Percentiles rank a stretch among this genome's conserved stretches.
phyloP scores from a whole-genome alignment of 306 rosid species.

The Castanopsis chinensis region DNA sequence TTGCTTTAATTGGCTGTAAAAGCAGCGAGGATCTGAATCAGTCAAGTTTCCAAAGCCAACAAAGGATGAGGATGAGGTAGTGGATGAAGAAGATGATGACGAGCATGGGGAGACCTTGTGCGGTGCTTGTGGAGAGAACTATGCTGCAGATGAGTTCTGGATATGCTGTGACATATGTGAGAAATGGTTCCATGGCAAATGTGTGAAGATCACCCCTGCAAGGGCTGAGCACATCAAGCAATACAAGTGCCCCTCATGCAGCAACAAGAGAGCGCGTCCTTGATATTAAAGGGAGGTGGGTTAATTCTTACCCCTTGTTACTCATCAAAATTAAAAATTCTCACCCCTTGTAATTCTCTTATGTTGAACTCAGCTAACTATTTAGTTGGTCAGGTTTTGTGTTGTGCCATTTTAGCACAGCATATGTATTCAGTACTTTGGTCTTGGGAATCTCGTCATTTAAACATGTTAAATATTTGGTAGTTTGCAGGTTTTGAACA shows the following conservation, averaged over 20 bases:
- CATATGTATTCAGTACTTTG: constrained; percentile 19
- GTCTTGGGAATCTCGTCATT: constrained; percentile 28
- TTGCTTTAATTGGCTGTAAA: constrained; percentile 6
- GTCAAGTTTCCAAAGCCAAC: constrained; percentile 35
- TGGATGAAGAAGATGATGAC: constrained; percentile 50
- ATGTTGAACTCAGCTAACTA: constrained; percentile 42
- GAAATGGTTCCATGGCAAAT: constrained; percentile 68
- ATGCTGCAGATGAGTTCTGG: constrained; percentile 62
- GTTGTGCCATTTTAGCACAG: constrained; percentile 30
- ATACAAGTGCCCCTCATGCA: constrained; percentile 71
- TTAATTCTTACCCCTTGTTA: constrained; percentile 26
- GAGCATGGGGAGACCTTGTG: constrained; percentile 60
- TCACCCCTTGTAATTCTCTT: constrained; percentile 31
- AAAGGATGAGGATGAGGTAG: constrained; percentile 48
- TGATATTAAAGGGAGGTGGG: constrained; percentile 36
- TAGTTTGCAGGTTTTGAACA: constrained; percentile 30
- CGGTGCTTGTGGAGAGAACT: constrained; percentile 57
- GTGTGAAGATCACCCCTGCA: constrained; percentile 67
- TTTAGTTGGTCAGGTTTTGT: constrained; percentile 32
- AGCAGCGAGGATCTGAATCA: constrained; percentile 46
- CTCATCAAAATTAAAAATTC: constrained; percentile 3
- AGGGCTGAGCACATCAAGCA: constrained; percentile 67
- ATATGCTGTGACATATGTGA: constrained; percentile 61
- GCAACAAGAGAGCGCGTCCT: constrained; percentile 59
- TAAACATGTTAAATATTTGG: constrained; percentile 23